Evolutionary conservation across 2,329 filamentous ascomycete genomes (phyloP).

Genomic region (Tolypocladium paradoxum): DNA sequence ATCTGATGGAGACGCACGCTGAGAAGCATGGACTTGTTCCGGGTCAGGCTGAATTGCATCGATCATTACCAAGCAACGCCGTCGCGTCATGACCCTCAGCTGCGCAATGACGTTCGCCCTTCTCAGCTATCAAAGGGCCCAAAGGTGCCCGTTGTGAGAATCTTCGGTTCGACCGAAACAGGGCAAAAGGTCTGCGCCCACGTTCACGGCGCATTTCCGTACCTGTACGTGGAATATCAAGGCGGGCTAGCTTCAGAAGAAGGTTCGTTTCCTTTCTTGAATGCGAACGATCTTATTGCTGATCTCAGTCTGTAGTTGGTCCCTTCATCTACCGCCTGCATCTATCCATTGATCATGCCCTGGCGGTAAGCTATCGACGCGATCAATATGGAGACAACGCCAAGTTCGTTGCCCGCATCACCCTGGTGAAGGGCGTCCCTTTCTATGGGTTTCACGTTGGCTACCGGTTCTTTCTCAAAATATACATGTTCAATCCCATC

Average conservation of each 20-base stretch:
- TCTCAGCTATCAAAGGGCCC: slow-evolving; percentile 52
- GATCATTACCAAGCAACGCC: slow-evolving; percentile 83
- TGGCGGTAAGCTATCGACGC: slow-evolving; percentile 74
- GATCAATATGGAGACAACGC: slow-evolving; percentile 58
- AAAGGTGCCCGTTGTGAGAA: slow-evolving; percentile 73
- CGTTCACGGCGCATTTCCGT: slow-evolving; percentile 90
- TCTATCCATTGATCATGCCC: slow-evolving; percentile 79
- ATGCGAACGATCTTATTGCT: not conserved
- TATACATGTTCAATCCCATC: slow-evolving; percentile 82
- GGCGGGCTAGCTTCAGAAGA: slow-evolving; percentile 56
- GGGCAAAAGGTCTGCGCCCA: slow-evolving; percentile 95
- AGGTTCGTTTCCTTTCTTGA: slow-evolving; percentile 38
- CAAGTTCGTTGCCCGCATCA: slow-evolving; percentile 79
- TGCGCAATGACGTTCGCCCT: slow-evolving; percentile 53
- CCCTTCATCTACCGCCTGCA: slow-evolving; percentile 70
- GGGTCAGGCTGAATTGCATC: slow-evolving; percentile 87
- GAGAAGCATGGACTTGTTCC: slow-evolving; percentile 55
- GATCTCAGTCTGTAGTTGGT: slow-evolving; percentile 41
- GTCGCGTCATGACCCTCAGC: slow-evolving; percentile 68
- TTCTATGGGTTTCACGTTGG: slow-evolving; percentile 96
- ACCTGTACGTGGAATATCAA: slow-evolving; percentile 82
- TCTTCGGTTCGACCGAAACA: slow-evolving; percentile 88
- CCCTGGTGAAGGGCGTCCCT: slow-evolving; percentile 81
- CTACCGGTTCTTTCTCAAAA: slow-evolving; percentile 82
- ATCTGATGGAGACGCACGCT: slow-evolving; percentile 8